Evolutionary conservation across 306 rosid genomes (phyloP).

Genomic region (Lotus japonicus): DNA sequence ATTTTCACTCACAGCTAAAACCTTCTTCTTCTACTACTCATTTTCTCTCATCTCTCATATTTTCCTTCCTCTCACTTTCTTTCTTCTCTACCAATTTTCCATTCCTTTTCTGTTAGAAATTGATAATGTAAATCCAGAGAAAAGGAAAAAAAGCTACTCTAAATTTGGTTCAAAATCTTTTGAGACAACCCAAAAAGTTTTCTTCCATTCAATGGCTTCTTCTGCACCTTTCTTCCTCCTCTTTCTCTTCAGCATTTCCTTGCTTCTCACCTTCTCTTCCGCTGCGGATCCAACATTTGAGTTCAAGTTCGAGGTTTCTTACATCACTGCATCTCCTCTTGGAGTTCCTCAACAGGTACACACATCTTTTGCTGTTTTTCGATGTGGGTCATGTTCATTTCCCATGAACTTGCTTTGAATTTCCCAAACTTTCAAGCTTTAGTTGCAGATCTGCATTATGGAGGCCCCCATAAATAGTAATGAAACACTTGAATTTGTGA

Average conservation of each 20-base stretch:
- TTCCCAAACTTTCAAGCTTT: conserved; percentile 15
- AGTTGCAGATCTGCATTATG: conserved; percentile 35
- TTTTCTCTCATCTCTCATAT: neutral
- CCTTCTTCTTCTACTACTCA: neutral
- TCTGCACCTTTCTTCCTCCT: conserved; percentile 30
- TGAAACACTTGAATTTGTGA: conserved; percentile 4
- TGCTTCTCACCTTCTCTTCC: conserved; percentile 40
- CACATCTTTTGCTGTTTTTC: neutral
- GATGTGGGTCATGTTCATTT: conserved; percentile 9
- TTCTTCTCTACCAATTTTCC: no score
- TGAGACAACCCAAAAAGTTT: conserved; percentile 9
- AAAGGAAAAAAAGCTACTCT: neutral
- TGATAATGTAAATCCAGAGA: conserved; percentile 37
- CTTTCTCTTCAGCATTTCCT: conserved; percentile 36
- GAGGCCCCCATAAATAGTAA: conserved; percentile 1
- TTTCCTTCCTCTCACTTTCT: neutral
- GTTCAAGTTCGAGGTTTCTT: conserved; percentile 54
- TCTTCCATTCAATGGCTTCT: conserved; percentile 43
- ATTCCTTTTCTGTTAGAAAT: conserved; percentile 17
- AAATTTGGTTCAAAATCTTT: conserved; percentile 19
- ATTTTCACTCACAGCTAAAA: conserved; percentile 15
- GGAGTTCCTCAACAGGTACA: conserved; percentile 86
- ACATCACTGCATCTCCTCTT: conserved; percentile 88
- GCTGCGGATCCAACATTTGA: conserved; percentile 54
- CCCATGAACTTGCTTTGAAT: neutral